A percentile compares a stretch with the other conserved stretches of the same genome.
Evolutionary conservation across 2,329 filamentous ascomycete genomes (phyloP).

Genomic region (Xenoacremonium recifei): DNA sequence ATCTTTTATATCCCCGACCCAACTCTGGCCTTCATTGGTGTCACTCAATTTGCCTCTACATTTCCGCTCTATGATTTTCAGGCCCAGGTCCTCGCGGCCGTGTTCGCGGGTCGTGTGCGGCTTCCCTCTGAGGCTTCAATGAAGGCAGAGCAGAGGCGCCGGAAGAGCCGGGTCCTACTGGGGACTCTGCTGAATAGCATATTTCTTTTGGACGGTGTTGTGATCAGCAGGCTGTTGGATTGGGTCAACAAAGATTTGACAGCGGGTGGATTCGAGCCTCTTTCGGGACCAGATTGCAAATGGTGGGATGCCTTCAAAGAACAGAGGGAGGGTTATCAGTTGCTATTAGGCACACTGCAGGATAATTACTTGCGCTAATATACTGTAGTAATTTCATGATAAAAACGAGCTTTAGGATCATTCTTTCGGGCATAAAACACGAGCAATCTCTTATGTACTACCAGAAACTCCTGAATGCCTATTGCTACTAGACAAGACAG

Average conservation of each 20-base stretch:
- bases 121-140: not conserved
- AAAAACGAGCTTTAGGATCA: too few relatives aligned
- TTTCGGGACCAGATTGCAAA: not conserved
- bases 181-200: not conserved
- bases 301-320: not conserved
- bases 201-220: not conserved
- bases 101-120: conserved; percentile 44
- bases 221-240: not conserved
- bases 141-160: not conserved
- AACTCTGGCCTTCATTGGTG: conserved; percentile 60
- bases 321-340: not conserved
- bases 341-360: not conserved
- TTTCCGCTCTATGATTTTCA: conserved; percentile 70
- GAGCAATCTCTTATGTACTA: too few relatives aligned
- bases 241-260: not conserved
- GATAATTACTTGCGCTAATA: not conserved
- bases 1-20: conserved; percentile 69
- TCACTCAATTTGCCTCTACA: conserved; percentile 62
- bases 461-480: too few relatives aligned
- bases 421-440: too few relatives aligned
- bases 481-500: too few relatives aligned
- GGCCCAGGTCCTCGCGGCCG: conserved; percentile 56
- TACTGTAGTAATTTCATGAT: too few relatives aligned
- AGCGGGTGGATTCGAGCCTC: not conserved
- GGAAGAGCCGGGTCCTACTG: not conserved